These are phyloP conservation scores for Stereum hirsutum DNA, from an alignment of 1,284 basidiomycete genomes.

Conservation along the genomic window DNA sequence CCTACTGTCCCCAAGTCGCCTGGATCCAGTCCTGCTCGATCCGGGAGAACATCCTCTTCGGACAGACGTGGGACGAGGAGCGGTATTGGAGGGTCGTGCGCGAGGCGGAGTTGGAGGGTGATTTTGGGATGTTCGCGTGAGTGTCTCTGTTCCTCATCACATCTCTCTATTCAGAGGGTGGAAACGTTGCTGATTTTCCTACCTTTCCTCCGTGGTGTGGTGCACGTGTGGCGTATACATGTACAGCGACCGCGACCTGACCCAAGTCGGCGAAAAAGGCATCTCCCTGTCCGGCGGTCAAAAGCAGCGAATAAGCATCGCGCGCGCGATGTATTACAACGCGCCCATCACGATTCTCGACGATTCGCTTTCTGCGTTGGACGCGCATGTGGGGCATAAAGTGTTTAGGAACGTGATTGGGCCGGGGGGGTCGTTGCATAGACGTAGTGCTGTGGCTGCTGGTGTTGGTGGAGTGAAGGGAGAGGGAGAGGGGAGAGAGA, in stretches of 20 bases:
- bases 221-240: too few relatives aligned
- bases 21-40: constrained; percentile 68
- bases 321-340: constrained; percentile 79
- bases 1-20: constrained; percentile 47
- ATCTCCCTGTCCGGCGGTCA: constrained; percentile 80
- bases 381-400: constrained; percentile 82
- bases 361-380: constrained; percentile 72
- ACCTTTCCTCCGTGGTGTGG: too few relatives aligned
- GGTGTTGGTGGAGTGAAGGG: too few relatives aligned
- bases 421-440: too few relatives aligned
- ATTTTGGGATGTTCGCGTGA: constrained; percentile 75
- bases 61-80: constrained; percentile 69
- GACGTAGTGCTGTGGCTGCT: too few relatives aligned
- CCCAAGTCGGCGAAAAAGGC: constrained; percentile 87
- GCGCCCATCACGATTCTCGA: constrained; percentile 84
- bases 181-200: too few relatives aligned
- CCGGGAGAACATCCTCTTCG: constrained; percentile 82
- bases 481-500: too few relatives aligned
- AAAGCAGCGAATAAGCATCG: constrained; percentile 70
- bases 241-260: constrained; percentile 79
- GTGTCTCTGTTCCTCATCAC: too few relatives aligned
- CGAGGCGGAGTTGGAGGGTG: constrained; percentile 69
- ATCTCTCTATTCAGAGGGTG: too few relatives aligned
- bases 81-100: constrained; percentile 72
- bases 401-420: constrained; percentile 77